Base-by-base conservation (phyloP, 2,329 filamentous ascomycete genomes). In the Epichloe sibirici region DNA sequence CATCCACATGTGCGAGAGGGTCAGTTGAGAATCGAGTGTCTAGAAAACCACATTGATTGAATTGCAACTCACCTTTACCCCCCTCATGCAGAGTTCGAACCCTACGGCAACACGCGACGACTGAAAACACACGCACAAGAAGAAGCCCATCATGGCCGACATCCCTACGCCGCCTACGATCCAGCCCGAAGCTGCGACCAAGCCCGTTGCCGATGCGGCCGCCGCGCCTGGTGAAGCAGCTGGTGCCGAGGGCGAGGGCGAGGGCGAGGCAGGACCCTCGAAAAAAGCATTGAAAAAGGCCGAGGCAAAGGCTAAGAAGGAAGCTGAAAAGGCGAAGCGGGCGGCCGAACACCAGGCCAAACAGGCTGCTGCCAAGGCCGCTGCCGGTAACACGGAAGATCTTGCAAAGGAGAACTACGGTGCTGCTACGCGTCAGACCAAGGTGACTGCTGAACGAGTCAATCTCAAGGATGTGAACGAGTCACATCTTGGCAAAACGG, bases 241-340 rank as follows among this genome's bases (percentile, higher is more conserved):
- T 31, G 28, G 28, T 8, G 28, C 28, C 28, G 28, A 11, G 8
- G 31, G 3, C 31, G 28, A 31, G 28, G 28, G 28, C 28, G 28
- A 48, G 40, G 46, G 40, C 35, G 46, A 48, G 37, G 47, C 46
- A 4, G 46, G 46, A 13, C 46, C 46, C 17, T 60, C 58, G 13
- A 60, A 94, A 94, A 73, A 90, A 84, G 88, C 83, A 15, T 72
- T 85, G 58, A 94, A 94, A 74, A 95, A 94, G 74, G 83, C 86
- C 45, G 85, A 86, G 61, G 78, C 78, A 57, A 94, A 94, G 73
- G 88, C 90, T 31, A 90, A 90, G 73, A 90, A 91, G 67, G 90
- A 94, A 71, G 87, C 86, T 12, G 77, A 82, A 65, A 94, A 94
- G 70, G 86, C 86, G 62, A 66, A 79, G 66, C 72, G 82, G 69